Base-by-base conservation (phyloP, 768 basidiomycete species). In the Boletus subparvulus region DNA sequence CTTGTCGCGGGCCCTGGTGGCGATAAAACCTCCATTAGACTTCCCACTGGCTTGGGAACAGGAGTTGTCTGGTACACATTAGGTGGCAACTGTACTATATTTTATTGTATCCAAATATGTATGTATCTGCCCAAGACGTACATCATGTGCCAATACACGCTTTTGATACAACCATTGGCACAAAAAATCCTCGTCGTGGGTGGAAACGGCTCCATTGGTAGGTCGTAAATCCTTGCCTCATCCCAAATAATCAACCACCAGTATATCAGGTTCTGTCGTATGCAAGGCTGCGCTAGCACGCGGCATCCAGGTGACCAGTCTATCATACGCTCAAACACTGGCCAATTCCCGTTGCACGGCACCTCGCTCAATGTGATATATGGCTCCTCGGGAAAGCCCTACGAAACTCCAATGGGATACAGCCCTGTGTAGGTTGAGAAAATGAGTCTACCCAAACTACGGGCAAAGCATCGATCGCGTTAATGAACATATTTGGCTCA, bases 201-300 rank as follows among this genome's bases (percentile, higher is more conserved):
- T n/a, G 97, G 97, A 44, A 97, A 97, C 76, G 97, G 97, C 6
- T 98, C 97, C 77, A 85, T 99, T 66, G 96, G 95, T 90, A 61
- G 57, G 75, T 56, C 12, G n/a, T 21, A 0, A 16, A 36, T 26
- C 28, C 26, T 56, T 51, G 43, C 32, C 24, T 32, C 24, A 3
- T 28, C 28, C 58, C 19, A 17, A 16, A 36, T 54, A 33, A 32
- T 37, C 26, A 56, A n/a, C 57, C 37, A 60, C 42, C 47, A 37
- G 21, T 21, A 21, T 3, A 32, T 42, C 72, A 97, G 95, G 97
- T 50, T 98, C 97, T 28, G 90, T 94, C 4, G 83, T 99, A 32
- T 98, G 95, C 74, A 88, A 83, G 66, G 82, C 86, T n/a, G 95
- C 94, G 24, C 78, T 98, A 21, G 80, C 85, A 39, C 83, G 83